Percentiles rank a stretch among this genome's conserved stretches.
phyloP scores from a whole-genome alignment of 192 early-diverging fungal genomes.

The Coemansia sp. region DNA sequence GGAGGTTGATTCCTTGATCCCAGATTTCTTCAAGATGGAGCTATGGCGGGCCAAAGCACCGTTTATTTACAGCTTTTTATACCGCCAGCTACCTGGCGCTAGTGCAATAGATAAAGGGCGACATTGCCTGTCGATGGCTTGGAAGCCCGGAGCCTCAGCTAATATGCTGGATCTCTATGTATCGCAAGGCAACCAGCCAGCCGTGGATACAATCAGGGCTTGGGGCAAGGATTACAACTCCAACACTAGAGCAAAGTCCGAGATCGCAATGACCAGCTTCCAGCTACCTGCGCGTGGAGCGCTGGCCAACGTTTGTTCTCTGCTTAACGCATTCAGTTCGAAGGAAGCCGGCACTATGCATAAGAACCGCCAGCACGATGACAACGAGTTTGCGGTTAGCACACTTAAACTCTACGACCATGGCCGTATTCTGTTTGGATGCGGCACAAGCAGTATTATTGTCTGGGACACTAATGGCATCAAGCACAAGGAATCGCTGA shows the following conservation, averaged over 20 bases:
- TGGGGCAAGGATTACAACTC: conserved; percentile 2
- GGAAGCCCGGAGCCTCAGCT: conserved; percentile 11
- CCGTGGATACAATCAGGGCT: conserved; percentile 4
- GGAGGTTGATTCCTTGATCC: background rate
- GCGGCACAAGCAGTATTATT: conserved; percentile 19
- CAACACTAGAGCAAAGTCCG: conserved; percentile 11
- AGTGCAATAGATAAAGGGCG: conserved; percentile 2
- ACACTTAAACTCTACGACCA: conserved; percentile 33
- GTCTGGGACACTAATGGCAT: conserved; percentile 27
- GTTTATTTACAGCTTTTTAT: conserved; percentile 38
- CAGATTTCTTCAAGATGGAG: conserved; percentile 15
- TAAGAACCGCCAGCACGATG: conserved; percentile 14
- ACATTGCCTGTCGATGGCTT: conserved; percentile 39
- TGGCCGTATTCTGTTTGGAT: conserved; percentile 44
- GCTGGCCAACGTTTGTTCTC: conserved; percentile 6
- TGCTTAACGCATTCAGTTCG: conserved; percentile 21
- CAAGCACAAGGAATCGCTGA: conserved; percentile 30
- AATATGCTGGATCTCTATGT: conserved; percentile 17
- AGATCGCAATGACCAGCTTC: conserved; percentile 23
- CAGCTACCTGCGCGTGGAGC: conserved; percentile 24
- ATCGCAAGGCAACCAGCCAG: conserved; percentile 27
- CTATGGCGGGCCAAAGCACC: conserved; percentile 27
- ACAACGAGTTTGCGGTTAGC: conserved; percentile 13
- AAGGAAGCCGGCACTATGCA: conserved; percentile 13
- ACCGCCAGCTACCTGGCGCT: conserved; percentile 18